Percentiles rank a stretch among this genome's conserved stretches.
Conservation (phyloP, 257 asterid species). For the Fraxinus americana region DNA sequence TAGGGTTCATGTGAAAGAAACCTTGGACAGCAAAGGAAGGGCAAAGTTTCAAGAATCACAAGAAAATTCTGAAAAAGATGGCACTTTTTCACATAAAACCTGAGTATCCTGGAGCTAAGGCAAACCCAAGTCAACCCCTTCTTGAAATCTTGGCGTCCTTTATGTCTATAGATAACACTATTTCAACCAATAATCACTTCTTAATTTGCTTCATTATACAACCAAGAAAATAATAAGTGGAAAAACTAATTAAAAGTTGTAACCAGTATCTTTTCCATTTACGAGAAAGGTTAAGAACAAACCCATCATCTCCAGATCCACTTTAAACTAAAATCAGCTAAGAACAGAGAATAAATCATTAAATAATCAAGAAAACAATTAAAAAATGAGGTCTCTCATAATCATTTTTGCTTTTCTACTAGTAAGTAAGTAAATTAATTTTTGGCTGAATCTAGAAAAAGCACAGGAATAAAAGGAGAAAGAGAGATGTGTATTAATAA, state of each 20-base stretch:
- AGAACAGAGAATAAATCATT: conserved; percentile 21
- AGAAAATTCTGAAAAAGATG: conserved; percentile 57
- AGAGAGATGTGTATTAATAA: neutral
- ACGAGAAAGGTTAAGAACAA: conserved; percentile 19
- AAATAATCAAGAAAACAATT: conserved; percentile 21
- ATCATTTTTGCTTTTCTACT: neutral
- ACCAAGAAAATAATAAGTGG: conserved; percentile 25
- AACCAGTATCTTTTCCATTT: conserved; percentile 10
- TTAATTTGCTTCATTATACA: conserved; percentile 23
- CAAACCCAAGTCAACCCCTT: conserved; percentile 64
- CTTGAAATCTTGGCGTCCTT: conserved; percentile 33
- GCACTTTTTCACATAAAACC: conserved; percentile 37
- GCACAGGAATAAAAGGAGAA: conserved; percentile 24
- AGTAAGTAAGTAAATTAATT: neutral
- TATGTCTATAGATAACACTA: conserved; percentile 35
- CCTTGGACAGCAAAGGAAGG: conserved; percentile 36
- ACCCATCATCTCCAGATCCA: conserved; percentile 26
- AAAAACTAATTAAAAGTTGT: conserved; percentile 13
- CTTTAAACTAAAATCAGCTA: conserved; percentile 32
- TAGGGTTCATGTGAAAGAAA: conserved; percentile 53
- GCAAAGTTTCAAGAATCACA: conserved; percentile 65
- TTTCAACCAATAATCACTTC: conserved; percentile 44
- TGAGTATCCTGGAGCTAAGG: conserved; percentile 94
- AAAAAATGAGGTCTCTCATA: neutral
- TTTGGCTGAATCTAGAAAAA: conserved; percentile 23